Evolutionary conservation across 768 basidiomycete species (phyloP), one percentile per base, ranked within the genome.

Genomic region (Agrocybe chaxingu): DNA sequence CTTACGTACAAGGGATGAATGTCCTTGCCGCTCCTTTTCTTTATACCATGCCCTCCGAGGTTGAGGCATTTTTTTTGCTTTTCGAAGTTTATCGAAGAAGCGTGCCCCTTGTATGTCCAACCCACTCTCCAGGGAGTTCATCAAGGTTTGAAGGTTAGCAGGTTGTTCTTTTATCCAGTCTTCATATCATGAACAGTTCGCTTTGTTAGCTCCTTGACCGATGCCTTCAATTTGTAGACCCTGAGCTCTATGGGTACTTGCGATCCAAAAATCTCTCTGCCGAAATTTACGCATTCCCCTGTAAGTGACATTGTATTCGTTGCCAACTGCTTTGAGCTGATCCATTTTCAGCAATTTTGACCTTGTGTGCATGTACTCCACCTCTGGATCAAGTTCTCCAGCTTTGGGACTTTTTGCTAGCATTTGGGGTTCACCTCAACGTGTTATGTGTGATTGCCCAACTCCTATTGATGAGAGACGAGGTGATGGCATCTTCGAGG

Each of bases 1-100:
- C 91, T 30, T 99, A 98, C 61, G 95, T 99, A 7, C 96, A 99
- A 70, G 97, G 97, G 30, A 98, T 97, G 93, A 99, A 99, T 65
- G 97, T 98, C 42, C 84, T 99, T 33, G 93, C 95, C 16, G 97
- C 97, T 2, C 97, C 97, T 0, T 99, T 98, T 68, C 78, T 99
- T 29, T 99, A 97, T 64, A 92, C 90, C 8, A 90, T 98, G 84
- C 95, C 97, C 5, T 93, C 93, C 8, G 93, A 99, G 67, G 70
- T 98, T n/a, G 97, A 99, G 67, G 97, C 97, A 1, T 99, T 98
- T 68, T 94, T 94, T 87, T 54, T 97, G 92, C 69, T 98, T 99
- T 62, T 81, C 92, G 24, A 90, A 87, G 60, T 99, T 99, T 65
- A 97, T 98, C 58, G 96, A 98, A 70, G 85, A 87, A 50, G 85